Evolutionary conservation across 148 eudicot species (phyloP), one percentile per base, ranked within the genome.

Genomic region (Rhododendron williamsianum): DNA sequence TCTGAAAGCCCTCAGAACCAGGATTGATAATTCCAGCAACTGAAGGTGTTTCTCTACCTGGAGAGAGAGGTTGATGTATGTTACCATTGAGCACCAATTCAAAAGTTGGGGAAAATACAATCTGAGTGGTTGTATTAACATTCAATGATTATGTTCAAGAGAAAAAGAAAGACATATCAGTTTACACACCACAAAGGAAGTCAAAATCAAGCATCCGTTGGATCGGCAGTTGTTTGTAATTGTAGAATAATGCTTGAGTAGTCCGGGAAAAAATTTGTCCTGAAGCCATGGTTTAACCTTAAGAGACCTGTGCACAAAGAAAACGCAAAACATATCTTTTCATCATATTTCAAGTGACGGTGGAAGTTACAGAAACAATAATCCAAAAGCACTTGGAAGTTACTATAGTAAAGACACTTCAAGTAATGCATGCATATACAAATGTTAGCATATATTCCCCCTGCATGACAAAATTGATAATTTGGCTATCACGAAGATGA

Each of bases 121-220:
- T 1, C 18, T 35, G 52, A 69, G 10, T 3, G 23, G 78, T 38
- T 41, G 18, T 41, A 25, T 18, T 43, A 41, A 45, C 54, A 45
- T 63, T 43, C 56, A 78, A 23, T 63, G 18, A 56, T 6, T 23
- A 41, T 10, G 27, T 5, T 80, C 0, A 49, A 43, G 19, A 60
- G n/a, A 12, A 82, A 21, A 71, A 23, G 45, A 43, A 78, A 45
- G 45, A 63, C 81, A 16, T 43, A 41, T 9, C 41, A 84, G 12
- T 69, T 27, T 56, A 88, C 91, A 67, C 84, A 97, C 98, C 98
- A 58, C 99, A 97, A 84, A 97, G 99, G 86, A 97, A 97, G 92
- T 97, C 99, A 92, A 97, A 97, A 90, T 97, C 99, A 82, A 97
- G 99, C 99, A 97, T 97, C 78, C 98, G 96, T 86, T 97, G 99